Evolutionary conservation across 2,329 filamentous ascomycete genomes (phyloP).

Genomic region (Exophiala sideris): DNA sequence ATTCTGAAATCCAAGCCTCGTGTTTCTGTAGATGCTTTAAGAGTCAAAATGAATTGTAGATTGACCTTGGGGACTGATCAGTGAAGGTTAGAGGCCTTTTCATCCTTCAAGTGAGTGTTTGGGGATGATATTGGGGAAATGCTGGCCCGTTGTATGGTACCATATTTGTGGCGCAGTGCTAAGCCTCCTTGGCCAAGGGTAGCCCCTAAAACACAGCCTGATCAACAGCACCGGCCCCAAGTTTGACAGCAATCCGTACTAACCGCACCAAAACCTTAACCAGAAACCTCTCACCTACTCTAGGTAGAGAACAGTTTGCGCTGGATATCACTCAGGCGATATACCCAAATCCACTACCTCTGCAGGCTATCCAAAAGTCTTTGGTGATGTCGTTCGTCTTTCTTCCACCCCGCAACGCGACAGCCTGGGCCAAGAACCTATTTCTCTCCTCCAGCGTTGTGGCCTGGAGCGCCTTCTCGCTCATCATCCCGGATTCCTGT

Average conservation of each 20-base stretch:
- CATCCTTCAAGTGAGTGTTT: too few relatives aligned
- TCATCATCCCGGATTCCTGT: conserved; percentile 30
- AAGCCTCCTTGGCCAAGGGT: too few relatives aligned
- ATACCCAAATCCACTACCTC: conserved; percentile 33
- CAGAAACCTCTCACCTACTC: not conserved
- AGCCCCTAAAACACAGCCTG: too few relatives aligned
- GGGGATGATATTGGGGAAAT: not conserved
- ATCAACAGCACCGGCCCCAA: too few relatives aligned
- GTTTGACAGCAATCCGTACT: too few relatives aligned
- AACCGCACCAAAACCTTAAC: too few relatives aligned
- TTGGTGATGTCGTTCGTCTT: conserved; percentile 40
- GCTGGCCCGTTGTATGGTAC: not conserved
- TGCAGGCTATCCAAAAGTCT: conserved; percentile 44
- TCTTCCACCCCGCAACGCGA: conserved; percentile 38
- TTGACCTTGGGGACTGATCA: too few relatives aligned
- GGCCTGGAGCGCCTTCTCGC: conserved; percentile 21
- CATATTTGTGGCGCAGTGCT: not conserved
- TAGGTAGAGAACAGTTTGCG: not conserved
- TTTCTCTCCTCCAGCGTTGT: conserved; percentile 38
- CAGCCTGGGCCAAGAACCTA: conserved; percentile 40
- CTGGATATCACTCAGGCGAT: conserved; percentile 14
- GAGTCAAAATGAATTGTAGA: too few relatives aligned
- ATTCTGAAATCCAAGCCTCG: too few relatives aligned
- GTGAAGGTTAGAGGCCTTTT: too few relatives aligned
- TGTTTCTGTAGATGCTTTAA: too few relatives aligned